These are phyloP conservation scores for Plasmodium vivax DNA, from an alignment of 169 alveolate genomes.

Conservation along the genomic window DNA sequence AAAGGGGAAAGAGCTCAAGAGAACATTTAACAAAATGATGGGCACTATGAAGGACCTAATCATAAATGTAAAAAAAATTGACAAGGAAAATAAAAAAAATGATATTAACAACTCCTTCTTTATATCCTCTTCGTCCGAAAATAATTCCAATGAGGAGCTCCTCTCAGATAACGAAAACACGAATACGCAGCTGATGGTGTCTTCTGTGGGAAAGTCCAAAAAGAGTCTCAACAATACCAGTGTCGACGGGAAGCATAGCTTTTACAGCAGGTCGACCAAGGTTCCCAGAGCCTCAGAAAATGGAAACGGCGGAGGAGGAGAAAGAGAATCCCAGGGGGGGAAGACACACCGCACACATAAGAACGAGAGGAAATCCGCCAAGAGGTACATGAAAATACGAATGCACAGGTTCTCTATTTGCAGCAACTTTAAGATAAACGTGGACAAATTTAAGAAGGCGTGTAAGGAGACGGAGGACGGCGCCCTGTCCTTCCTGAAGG, in stretches of 20 bases:
- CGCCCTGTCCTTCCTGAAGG: conserved; percentile 10
- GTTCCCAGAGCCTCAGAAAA: conserved; percentile 10
- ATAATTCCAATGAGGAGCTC: conserved; percentile 15
- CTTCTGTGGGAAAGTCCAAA: conserved; percentile 62
- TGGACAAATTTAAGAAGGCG: conserved; percentile 61
- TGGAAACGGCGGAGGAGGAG: neutral
- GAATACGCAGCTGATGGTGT: conserved; percentile 36
- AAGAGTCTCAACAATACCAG: conserved; percentile 42
- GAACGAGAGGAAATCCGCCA: neutral
- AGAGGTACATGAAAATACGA: conserved; percentile 55
- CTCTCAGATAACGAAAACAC: conserved; percentile 23
- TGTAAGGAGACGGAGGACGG: conserved; percentile 15
- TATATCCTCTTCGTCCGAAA: conserved; percentile 67
- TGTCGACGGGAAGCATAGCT: conserved; percentile 37
- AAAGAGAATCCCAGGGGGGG: neutral
- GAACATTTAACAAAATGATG: conserved; percentile 56
- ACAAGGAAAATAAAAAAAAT: conserved; percentile 58
- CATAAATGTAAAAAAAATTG: conserved; percentile 45
- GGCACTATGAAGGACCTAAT: conserved; percentile 44
- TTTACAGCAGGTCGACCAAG: conserved; percentile 60
- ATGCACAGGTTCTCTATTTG: conserved; percentile 73
- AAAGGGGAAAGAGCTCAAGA: conserved; percentile 28
- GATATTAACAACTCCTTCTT: conserved; percentile 72
- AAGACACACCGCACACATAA: neutral
- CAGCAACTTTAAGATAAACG: conserved; percentile 35